A percentile compares a stretch with the other conserved stretches of the same genome.
These are phyloP conservation scores for Aspergillus phoenicis DNA, from an alignment of 2,329 filamentous ascomycete genomes.

Conservation along the genomic window DNA sequence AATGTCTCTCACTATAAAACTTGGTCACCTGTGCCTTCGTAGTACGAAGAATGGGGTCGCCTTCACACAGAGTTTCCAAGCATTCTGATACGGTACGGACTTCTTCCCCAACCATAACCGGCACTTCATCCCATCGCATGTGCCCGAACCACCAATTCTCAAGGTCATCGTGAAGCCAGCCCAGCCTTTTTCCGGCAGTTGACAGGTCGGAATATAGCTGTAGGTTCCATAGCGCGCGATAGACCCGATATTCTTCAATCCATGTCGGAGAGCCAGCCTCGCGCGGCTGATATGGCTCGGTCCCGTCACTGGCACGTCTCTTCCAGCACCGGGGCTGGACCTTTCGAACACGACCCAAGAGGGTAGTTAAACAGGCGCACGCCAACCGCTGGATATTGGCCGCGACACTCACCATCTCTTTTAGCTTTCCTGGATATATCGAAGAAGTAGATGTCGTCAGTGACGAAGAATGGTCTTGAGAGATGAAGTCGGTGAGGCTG, in stretches of 20 bases:
- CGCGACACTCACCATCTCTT: background rate
- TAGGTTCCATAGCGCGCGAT: slow-evolving; percentile 2
- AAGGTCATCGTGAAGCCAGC: background rate
- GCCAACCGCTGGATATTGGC: slow-evolving; percentile 1
- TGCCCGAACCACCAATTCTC: background rate
- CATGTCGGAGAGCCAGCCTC: background rate
- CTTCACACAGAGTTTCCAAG: background rate
- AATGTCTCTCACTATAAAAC: background rate
- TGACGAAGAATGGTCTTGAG: background rate
- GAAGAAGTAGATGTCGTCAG: background rate
- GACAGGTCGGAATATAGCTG: background rate
- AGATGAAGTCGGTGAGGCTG: background rate
- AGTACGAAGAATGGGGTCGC: background rate
- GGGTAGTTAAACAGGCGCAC: slow-evolving; percentile 1
- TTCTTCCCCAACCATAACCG: background rate
- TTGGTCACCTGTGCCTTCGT: background rate
- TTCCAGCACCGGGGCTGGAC: background rate
- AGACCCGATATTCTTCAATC: slow-evolving; percentile 7
- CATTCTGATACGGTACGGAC: background rate
- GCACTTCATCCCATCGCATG: background rate
- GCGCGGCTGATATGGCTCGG: background rate
- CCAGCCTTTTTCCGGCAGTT: background rate
- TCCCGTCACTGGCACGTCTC: background rate
- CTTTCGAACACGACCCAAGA: background rate
- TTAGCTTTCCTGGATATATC: background rate